These are phyloP conservation scores for Lobulomyces angularis DNA, from an alignment of 192 early-diverging fungal genomes.

Conservation along the genomic window DNA sequence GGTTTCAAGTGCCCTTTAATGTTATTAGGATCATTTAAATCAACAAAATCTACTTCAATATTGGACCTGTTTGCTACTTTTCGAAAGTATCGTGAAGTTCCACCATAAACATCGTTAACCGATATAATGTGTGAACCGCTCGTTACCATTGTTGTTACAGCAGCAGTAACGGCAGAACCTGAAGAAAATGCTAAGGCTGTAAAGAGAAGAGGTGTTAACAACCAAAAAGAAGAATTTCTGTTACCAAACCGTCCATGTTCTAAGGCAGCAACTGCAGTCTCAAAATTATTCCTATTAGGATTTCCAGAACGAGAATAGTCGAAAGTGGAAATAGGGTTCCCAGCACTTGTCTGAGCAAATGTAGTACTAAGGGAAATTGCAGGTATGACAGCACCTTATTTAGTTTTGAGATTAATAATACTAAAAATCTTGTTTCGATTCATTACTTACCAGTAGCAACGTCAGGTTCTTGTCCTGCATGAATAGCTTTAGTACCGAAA, in stretches of 20 bases:
- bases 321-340: conserved; percentile 39
- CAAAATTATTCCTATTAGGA: conserved; percentile 63
- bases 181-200: conserved; percentile 74
- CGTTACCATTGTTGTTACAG: conserved; percentile 57
- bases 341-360: conserved; percentile 85
- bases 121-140: conserved; percentile 64
- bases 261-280: conserved; percentile 79
- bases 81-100: conserved; percentile 78
- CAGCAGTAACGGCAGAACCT: conserved; percentile 74
- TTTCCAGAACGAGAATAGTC: conserved; percentile 76
- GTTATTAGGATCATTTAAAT: conserved; percentile 54
- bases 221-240: conserved; percentile 21
- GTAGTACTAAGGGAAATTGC: conserved; percentile 91
- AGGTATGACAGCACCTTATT: conserved; percentile 93
- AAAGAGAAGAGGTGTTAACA: no score
- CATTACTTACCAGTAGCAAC: background rate
- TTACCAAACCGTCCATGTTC: conserved; percentile 68
- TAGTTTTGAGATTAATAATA: conserved; percentile 40
- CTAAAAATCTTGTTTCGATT: background rate
- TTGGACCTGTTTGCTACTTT: conserved; percentile 60
- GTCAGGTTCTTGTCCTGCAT: conserved; percentile 73
- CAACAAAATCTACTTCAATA: conserved; percentile 65
- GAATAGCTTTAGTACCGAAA: conserved; percentile 89
- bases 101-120: conserved; percentile 85
- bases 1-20: conserved; percentile 47